Conservation (phyloP, 768 basidiomycete genomes). For the Termitomyces sp. region DNA sequence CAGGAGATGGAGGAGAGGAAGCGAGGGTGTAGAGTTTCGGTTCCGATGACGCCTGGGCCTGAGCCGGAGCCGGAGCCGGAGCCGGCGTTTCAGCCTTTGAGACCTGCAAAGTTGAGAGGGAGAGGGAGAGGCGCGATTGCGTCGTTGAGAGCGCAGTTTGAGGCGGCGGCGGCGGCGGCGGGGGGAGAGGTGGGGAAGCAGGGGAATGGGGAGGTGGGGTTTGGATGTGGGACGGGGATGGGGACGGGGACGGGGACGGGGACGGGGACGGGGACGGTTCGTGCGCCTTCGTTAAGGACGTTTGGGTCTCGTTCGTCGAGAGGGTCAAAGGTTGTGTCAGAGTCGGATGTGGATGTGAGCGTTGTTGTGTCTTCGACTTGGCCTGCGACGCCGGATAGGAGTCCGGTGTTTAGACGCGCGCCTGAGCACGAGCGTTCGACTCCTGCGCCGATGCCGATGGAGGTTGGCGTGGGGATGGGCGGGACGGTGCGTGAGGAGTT, state of each 20-base stretch:
- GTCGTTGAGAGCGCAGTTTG: constrained; percentile 17
- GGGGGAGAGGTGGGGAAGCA: background rate
- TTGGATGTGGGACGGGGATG: constrained; percentile 5
- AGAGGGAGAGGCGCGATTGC: constrained; percentile 12
- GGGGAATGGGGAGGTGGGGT: background rate
- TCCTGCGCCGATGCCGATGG: constrained; percentile 1
- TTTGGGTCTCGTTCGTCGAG: constrained; percentile 29
- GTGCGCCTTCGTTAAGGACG: constrained; percentile 35
- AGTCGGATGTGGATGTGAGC: too few species aligned
- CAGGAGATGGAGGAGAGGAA: constrained; percentile 3
- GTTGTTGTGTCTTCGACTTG: too few species aligned
- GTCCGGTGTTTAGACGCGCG: constrained; percentile 36
- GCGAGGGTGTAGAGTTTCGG: too few species aligned
- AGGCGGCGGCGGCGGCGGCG: constrained; percentile 9
- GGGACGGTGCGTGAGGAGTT: constrained; percentile 82
- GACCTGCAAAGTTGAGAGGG: constrained; percentile 41
- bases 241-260: too few species aligned
- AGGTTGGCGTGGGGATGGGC: constrained; percentile 50
- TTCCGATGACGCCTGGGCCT: constrained; percentile 54
- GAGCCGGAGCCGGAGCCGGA: constrained; percentile 45
- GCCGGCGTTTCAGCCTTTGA: constrained; percentile 56
- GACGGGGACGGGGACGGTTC: constrained; percentile 18
- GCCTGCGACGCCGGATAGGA: constrained; percentile 7
- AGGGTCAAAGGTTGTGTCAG: constrained; percentile 6
- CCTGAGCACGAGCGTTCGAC: constrained; percentile 14